A percentile compares a stretch with the other conserved stretches of the same genome.
Conservation (phyloP, 163 green algal species). For the Scenedesmus sp. region DNA sequence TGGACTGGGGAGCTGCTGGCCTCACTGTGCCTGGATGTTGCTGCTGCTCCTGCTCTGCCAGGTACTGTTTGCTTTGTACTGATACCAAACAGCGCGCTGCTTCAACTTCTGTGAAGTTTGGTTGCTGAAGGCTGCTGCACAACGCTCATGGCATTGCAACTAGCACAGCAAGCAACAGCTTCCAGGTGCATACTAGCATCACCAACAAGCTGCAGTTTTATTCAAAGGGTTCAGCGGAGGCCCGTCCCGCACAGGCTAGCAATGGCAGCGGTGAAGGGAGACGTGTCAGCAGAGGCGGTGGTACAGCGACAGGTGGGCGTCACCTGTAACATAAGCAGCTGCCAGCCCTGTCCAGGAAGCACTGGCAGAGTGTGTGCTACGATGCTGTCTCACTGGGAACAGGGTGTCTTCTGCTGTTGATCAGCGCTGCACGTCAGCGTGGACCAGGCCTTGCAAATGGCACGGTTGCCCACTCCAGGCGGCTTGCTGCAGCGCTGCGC, state of each 20-base stretch:
- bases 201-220: neutral
- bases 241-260: neutral
- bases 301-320: conserved; percentile 24
- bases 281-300: conserved; percentile 10
- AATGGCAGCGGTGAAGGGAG: neutral
- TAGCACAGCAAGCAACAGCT: neutral
- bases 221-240: neutral
- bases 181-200: neutral
- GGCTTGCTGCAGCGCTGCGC: neutral
- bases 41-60: no score
- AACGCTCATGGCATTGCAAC: neutral
- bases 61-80: neutral
- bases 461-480: neutral
- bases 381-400: no score
- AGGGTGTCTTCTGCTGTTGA: no score
- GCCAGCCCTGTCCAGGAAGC: no score
- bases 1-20: neutral
- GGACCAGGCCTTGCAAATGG: no score
- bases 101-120: no score
- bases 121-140: neutral
- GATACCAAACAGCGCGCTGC: neutral
- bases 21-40: neutral
- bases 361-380: no score
- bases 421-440: no score
- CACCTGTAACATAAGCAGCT: neutral